These are phyloP conservation scores for Hypoxylon sp. DNA, from an alignment of 2,329 filamentous ascomycete species.

Conservation along the genomic window DNA sequence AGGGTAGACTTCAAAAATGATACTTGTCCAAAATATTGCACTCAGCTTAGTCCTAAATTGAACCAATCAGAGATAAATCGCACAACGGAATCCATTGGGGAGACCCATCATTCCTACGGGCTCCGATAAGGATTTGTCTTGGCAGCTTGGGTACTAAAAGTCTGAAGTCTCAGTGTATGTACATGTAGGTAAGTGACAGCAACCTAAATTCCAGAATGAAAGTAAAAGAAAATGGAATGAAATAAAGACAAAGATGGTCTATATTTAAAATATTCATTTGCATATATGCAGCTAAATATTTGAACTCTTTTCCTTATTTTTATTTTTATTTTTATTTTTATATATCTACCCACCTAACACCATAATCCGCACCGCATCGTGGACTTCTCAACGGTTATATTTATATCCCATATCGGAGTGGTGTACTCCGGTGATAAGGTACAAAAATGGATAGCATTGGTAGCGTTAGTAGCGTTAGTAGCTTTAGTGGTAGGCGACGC, in stretches of 20 bases:
- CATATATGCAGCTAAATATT: neutral
- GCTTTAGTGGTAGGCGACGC: too few relatives aligned
- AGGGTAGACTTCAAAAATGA: neutral
- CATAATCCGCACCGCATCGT: too few relatives aligned
- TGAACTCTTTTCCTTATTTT: neutral
- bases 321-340: neutral
- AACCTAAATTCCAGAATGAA: neutral
- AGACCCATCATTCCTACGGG: conserved; percentile 41
- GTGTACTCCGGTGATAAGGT: conserved; percentile 5
- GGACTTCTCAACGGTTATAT: too few relatives aligned
- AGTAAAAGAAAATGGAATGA: too few relatives aligned
- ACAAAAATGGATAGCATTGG: too few relatives aligned
- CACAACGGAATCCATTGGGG: conserved; percentile 45
- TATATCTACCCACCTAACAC: too few relatives aligned
- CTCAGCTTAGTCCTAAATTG: conserved; percentile 1
- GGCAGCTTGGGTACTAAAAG: too few relatives aligned
- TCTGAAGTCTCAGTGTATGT: too few relatives aligned
- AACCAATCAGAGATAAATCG: conserved; percentile 44
- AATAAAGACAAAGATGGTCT: too few relatives aligned
- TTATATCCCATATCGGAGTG: conserved; percentile 12
- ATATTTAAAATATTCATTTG: too few relatives aligned
- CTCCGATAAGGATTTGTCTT: conserved; percentile 34
- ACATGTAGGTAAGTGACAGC: neutral
- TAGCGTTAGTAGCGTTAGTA: conserved; percentile 2
- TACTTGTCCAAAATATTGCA: conserved; percentile 7